These are phyloP conservation scores for Mucor racemosus DNA, from an alignment of 371 early-diverging fungal species.

Conservation along the genomic window DNA sequence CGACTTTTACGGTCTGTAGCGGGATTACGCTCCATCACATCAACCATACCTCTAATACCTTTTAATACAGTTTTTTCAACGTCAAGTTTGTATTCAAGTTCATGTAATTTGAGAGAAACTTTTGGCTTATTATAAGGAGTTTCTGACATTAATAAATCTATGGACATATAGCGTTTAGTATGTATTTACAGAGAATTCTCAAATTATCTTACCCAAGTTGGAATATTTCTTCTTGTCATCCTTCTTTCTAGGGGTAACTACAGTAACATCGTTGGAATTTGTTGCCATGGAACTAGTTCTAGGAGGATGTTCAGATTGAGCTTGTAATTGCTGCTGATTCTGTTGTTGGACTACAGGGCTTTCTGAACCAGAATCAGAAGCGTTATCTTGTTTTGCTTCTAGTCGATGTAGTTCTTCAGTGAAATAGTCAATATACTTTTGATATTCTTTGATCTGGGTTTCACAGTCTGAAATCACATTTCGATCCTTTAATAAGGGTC, in stretches of 20 bases:
- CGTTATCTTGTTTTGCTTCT: slow-evolving; percentile 42
- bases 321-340: background rate
- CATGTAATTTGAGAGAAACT: slow-evolving; percentile 84
- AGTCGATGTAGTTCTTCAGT: slow-evolving; percentile 70
- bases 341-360: slow-evolving; percentile 8
- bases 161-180: background rate
- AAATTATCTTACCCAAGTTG: slow-evolving; percentile 52
- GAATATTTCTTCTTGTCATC: slow-evolving; percentile 46
- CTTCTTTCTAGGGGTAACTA: slow-evolving; percentile 7
- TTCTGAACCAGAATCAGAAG: slow-evolving; percentile 28
- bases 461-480: slow-evolving; percentile 80
- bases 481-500: slow-evolving; percentile 68
- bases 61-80: slow-evolving; percentile 87
- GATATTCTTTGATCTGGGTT: slow-evolving; percentile 75
- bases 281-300: slow-evolving; percentile 33
- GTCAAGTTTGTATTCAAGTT: slow-evolving; percentile 85
- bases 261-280: slow-evolving; percentile 4
- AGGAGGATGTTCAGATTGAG: slow-evolving; percentile 26
- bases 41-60: slow-evolving; percentile 66
- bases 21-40: slow-evolving; percentile 48
- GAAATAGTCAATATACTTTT: slow-evolving; percentile 84
- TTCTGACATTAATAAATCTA: slow-evolving; percentile 75
- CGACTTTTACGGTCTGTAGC: slow-evolving; percentile 61
- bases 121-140: slow-evolving; percentile 83
- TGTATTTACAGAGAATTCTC: background rate